Base-by-base conservation (phyloP, 2,329 filamentous ascomycete genomes). In the Trichoderma citrinoviride region DNA sequence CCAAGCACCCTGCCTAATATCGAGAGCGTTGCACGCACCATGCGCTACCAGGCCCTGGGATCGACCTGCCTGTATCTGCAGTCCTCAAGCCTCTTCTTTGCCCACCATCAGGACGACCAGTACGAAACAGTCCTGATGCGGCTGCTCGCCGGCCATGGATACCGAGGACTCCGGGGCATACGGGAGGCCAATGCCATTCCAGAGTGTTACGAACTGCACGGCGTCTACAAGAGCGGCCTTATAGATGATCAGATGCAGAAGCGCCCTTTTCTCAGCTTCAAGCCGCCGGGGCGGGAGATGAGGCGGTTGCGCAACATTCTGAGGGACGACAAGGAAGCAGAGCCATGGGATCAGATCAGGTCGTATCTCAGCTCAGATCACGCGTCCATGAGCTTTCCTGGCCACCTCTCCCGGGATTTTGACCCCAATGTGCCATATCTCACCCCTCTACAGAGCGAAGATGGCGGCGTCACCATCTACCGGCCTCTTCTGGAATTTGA, bases 61-160 rank as follows among this genome's bases (percentile, higher is more conserved):
- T 73, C 70, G 15, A 81, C 83, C 7, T 93, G 90, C 73, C 75
- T 76, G 17, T 74, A 78, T 1, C 70, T 78, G 6, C 73, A 78
- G 0, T 84, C 90, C 4, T 77, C 76, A 5, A 85, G 85, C 21
- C 75, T 98, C 1, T 83, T 97, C 44, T 79, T 96, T 29, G 95
- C 89, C 4, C 95, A 99, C 73, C 95, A 99, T 74, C 81, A 85
- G 67, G 93, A 97, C 72, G 95, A 99, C 72, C 92, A 95, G 73
- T 90, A 93, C 64, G 95, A 99, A 78, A 97, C 93, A 0, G 83
- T 96, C 4, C 77, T 98, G 55, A 90, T 93, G 87, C 85, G 95
- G 47, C 76, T 98, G 41, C 77, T 89, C 8, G 80, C 81, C 3
- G 87, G 89, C 0, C 90, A 92, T 71, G 79, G 84, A 2, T 85